Evolutionary conservation across 2,329 filamentous ascomycete species (phyloP), one percentile per base, ranked within the genome.

Genomic region (Cadophora sp.): DNA sequence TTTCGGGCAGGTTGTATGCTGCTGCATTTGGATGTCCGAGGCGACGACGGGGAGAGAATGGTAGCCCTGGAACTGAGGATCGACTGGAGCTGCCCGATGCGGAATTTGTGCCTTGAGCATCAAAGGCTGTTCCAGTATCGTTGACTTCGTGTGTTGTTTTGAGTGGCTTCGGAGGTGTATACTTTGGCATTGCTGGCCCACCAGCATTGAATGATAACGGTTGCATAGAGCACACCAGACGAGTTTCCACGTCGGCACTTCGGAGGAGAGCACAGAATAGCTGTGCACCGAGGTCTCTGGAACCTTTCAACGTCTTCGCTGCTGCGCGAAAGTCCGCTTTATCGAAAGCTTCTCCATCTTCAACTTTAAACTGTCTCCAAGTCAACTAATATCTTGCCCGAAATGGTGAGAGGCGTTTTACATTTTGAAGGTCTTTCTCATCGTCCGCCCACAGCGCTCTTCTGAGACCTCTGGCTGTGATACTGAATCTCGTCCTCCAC

Each of bases 151-250:
- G 72, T 67, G 66, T 79, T 73, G 60, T 8, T 12, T 46, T 63
- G 31, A 27, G 71, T 22, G 74, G 71, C 31, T 68, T 74, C 16
- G 68, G 43, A 43, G 70, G 59, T 31, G 53, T 26, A 63, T 31
- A 24, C 56, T 70, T 64, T 37, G 77, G 78, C 74, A 75, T 84
- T 82, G 62, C 76, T 76, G 12, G 84, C 79, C 31, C 82, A 80
- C 68, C 80, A 71, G 66, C 80, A 51, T 64, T 74, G 84, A 78
- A 78, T 4, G 76, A 74, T 0, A 99, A 83, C 1, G 91, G 88
- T 73, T 99, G 96, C 3, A 99, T 81, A 4, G 96, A 99, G 79
- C 94, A 97, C 0, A 98, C 92, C 4, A 99, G 84, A 14, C 96
- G 87, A 5, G 92, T 85, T 71, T 93, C 89, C 7, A 98, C 88